Evolutionary conservation across 208 protist genomes (phyloP).

Genomic region (Trypanosomatidae sp.): DNA sequence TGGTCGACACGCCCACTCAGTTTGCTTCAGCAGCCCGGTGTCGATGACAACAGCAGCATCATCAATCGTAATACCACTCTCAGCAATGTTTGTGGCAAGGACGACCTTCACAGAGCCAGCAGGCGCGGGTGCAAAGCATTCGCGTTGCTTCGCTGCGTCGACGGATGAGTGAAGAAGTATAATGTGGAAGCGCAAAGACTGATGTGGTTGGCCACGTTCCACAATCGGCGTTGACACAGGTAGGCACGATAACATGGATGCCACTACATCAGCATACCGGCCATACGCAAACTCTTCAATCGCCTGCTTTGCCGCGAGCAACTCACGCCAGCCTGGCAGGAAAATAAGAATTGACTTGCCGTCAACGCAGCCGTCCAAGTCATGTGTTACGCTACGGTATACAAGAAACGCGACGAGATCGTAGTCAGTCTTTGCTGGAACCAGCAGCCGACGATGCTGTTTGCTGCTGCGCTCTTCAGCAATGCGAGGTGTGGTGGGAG

Average conservation of each 20-base stretch:
- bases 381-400: conserved; percentile 22
- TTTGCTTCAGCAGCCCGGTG: conserved; percentile 90
- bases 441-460: background rate
- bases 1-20: conserved; percentile 37
- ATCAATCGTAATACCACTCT: conserved; percentile 95
- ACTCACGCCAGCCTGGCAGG: conserved; percentile 98
- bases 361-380: conserved; percentile 18
- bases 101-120: conserved; percentile 85
- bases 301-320: conserved; percentile 59
- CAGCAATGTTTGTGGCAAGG: conserved; percentile 96
- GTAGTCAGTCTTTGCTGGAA: conserved; percentile 63
- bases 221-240: background rate
- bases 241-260: too few relatives aligned
- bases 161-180: conserved; percentile 85
- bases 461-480: too few relatives aligned
- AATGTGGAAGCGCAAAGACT: conserved; percentile 26
- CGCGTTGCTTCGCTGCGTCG: conserved; percentile 61
- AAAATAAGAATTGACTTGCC: conserved; percentile 98
- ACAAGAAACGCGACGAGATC: conserved; percentile 61
- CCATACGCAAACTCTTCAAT: conserved; percentile 20
- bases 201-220: background rate
- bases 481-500: too few relatives aligned
- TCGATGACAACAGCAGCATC: conserved; percentile 94
- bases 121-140: conserved; percentile 85
- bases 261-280: background rate